These are phyloP conservation scores for Chaetoscypha palmicola DNA, from an alignment of 2,329 filamentous ascomycete genomes.

Conservation along the genomic window DNA sequence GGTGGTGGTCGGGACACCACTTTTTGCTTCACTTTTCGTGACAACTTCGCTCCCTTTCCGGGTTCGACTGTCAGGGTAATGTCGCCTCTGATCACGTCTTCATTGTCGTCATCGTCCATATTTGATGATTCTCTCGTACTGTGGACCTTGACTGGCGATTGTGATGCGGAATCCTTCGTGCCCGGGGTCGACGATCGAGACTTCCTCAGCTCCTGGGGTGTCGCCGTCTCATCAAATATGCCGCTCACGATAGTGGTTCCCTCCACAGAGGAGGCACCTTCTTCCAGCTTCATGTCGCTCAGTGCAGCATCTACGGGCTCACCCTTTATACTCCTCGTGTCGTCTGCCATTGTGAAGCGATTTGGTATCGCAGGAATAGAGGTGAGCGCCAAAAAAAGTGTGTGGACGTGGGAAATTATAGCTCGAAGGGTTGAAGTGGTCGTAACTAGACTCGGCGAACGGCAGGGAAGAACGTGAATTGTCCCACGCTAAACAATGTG, in stretches of 20 bases:
- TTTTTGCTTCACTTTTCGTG: constrained; percentile 69
- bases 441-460: too few species aligned
- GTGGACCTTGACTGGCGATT: constrained; percentile 22
- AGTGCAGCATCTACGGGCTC: constrained; percentile 29
- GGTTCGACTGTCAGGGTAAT: constrained; percentile 57
- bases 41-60: constrained; percentile 61
- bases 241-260: constrained; percentile 21
- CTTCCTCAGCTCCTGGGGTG: constrained; percentile 14
- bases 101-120: constrained; percentile 34
- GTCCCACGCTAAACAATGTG: too few species aligned
- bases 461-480: too few species aligned
- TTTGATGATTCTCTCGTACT: constrained; percentile 26
- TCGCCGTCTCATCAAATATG: constrained; percentile 16
- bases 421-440: too few species aligned
- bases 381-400: too few species aligned
- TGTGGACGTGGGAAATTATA: too few species aligned
- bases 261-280: constrained; percentile 13
- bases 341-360: constrained; percentile 26
- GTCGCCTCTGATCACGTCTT: constrained; percentile 52
- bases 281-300: constrained; percentile 31
- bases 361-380: constrained; percentile 1
- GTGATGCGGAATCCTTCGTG: constrained; percentile 18
- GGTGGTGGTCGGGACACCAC: constrained; percentile 52
- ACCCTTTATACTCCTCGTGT: constrained; percentile 22
- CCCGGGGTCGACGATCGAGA: constrained; percentile 26